These are phyloP conservation scores for Trichoderma sp. DNA, from an alignment of 2,329 filamentous ascomycete species.

Conservation along the genomic window DNA sequence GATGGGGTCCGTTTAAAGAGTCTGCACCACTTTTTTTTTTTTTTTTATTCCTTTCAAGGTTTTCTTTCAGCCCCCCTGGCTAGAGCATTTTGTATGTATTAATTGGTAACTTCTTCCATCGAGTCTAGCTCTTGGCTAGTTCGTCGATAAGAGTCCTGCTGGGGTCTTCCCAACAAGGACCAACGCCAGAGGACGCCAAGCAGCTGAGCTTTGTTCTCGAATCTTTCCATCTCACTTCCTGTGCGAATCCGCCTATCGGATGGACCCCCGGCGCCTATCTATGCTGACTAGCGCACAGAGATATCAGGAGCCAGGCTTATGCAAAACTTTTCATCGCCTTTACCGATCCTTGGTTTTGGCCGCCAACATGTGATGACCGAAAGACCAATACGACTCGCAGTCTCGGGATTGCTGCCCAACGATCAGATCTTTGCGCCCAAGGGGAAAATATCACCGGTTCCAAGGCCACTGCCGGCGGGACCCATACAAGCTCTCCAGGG, in stretches of 20 bases:
- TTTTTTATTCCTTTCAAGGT: neutral
- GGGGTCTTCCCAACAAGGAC: neutral
- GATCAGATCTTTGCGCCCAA: neutral
- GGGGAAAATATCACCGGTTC: neutral
- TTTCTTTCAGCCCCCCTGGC: neutral
- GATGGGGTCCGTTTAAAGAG: neutral
- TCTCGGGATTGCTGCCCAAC: constrained; percentile 22
- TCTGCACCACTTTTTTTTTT: constrained; percentile 22
- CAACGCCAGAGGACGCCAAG: constrained; percentile 15
- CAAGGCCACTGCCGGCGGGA: neutral
- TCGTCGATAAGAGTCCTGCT: constrained; percentile 6
- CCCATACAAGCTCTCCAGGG: constrained; percentile 15
- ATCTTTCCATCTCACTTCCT: neutral
- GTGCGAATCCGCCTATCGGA: constrained; percentile 15
- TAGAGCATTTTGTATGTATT: neutral
- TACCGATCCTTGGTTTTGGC: neutral
- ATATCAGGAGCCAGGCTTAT: constrained; percentile 20
- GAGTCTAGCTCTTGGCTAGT: constrained; percentile 1
- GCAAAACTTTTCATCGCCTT: constrained; percentile 21
- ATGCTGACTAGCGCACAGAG: neutral
- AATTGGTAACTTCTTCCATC: neutral
- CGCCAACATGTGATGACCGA: neutral
- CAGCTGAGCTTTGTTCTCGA: constrained; percentile 10
- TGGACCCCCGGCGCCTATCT: neutral
- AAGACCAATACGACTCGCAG: neutral